Evolutionary conservation across 306 rosid genomes (phyloP), one percentile per base, ranked within the genome.

Genomic region (Alnus glutinosa): DNA sequence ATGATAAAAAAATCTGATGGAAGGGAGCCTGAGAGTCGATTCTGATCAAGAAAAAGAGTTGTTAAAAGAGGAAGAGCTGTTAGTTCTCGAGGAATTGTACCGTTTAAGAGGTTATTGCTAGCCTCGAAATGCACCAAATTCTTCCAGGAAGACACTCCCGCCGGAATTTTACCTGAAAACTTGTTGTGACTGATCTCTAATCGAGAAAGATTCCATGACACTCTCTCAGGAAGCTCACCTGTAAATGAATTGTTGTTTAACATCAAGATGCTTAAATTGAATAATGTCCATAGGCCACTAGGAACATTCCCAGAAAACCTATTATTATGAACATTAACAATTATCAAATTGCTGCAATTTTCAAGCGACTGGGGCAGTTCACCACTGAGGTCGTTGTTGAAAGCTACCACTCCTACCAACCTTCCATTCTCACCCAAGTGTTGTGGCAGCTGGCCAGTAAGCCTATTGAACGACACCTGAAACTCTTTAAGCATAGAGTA

Each of bases 321-420:
- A 63, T 93, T 93, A 0, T 52, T 71, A 2, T 32, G 7, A 76
- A 91, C 80, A 16, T 36, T 79, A 28, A 91, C 46, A 0, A 47
- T 42, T 1, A 3, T 0, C 70, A 91, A 73, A 75, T 81, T 75
- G 8, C 55, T 76, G 61, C 98, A 93, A 49, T 74, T 91, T 68
- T 88, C 91, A 10, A 93, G 89, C 12, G 90, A 85, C 69, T 86
- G 76, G 6, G 98, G 97, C 67, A 93, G 70, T 73, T 87, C 88
- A 1, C 98, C 91, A 47, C 64, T 85, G 13, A 93, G 83, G 59
- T 76, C 19, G 72, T 93, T 93, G 44, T 83, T 83, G 52, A 55
- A 75, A 44, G 75, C 84, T 39, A 83, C 70, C 57, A 93, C 7
- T n/a, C 83, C 84, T 4, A 7, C 6, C 48, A 93, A 81, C 81